Evolutionary conservation across 495 filamentous ascomycete species (phyloP).

Genomic region (Articulospora tetracladia): DNA sequence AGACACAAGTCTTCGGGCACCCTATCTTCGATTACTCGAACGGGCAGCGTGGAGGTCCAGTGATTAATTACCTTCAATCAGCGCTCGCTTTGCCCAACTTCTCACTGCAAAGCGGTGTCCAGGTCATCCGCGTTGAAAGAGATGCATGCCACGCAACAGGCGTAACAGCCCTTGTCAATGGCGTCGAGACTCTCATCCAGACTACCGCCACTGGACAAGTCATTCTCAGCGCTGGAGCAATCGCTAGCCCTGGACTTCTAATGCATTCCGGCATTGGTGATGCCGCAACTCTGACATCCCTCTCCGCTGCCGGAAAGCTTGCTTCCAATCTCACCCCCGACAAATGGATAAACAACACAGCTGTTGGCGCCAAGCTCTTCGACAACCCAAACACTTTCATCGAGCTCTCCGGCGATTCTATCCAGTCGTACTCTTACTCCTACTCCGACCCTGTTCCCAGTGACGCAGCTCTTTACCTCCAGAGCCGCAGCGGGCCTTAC

Average conservation of each 20-base stretch:
- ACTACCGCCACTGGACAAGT: slow-evolving; percentile 46
- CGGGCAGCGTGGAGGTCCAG: slow-evolving; percentile 51
- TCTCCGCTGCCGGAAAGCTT: slow-evolving; percentile 24
- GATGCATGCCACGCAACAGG: slow-evolving; percentile 43
- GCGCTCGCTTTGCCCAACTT: slow-evolving; percentile 48
- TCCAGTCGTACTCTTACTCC: slow-evolving; percentile 33
- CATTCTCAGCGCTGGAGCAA: slow-evolving; percentile 50
- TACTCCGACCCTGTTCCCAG: slow-evolving; percentile 30
- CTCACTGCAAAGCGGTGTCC: slow-evolving; percentile 42
- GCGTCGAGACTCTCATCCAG: slow-evolving; percentile 37
- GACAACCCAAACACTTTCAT: slow-evolving; percentile 44
- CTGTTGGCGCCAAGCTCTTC: slow-evolving; percentile 35
- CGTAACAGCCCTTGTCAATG: slow-evolving; percentile 30
- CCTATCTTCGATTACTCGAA: slow-evolving; percentile 49
- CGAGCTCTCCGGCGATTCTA: slow-evolving; percentile 29
- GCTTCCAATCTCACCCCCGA: slow-evolving; percentile 13
- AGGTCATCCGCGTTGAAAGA: slow-evolving; percentile 46
- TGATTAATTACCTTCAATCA: slow-evolving; percentile 51
- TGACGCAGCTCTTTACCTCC: slow-evolving; percentile 32
- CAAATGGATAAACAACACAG: slow-evolving; percentile 33
- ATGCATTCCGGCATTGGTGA: slow-evolving; percentile 51
- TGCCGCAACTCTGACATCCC: slow-evolving; percentile 20
- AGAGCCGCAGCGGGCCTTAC: slow-evolving; percentile 32
- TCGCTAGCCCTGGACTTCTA: slow-evolving; percentile 52
- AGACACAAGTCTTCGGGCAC: slow-evolving; percentile 49